Conservation (phyloP, 2,329 filamentous ascomycete species). For the Penicillium sp. region DNA sequence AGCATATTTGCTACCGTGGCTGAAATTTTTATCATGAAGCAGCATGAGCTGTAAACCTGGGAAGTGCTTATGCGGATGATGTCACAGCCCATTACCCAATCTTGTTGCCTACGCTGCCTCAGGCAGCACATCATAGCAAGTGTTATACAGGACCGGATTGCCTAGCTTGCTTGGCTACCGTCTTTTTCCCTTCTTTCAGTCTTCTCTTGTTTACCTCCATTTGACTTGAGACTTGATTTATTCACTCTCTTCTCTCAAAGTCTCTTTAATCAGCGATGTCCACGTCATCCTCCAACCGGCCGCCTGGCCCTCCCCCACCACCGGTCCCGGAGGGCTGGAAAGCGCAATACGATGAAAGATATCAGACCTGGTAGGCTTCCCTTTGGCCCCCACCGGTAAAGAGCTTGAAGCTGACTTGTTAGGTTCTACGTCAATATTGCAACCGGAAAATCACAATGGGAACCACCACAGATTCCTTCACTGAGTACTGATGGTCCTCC, state of each 20-base stretch:
- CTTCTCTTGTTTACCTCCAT: not conserved
- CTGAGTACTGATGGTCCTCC: slow-evolving; percentile 40
- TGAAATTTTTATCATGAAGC: too few relatives aligned
- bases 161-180: not conserved
- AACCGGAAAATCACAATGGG: slow-evolving; percentile 89
- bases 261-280: not conserved
- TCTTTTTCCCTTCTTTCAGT: not conserved
- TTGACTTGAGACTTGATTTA: not conserved
- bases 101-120: slow-evolving; percentile 5
- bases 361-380: slow-evolving; percentile 67
- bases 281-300: slow-evolving; percentile 40
- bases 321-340: slow-evolving; percentile 75
- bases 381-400: not conserved
- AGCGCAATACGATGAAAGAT: slow-evolving; percentile 79
- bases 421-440: slow-evolving; percentile 89
- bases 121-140: not conserved
- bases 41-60: too few relatives aligned
- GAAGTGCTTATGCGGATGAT: slow-evolving; percentile 2
- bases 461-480: slow-evolving; percentile 65
- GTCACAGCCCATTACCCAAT: slow-evolving; percentile 3
- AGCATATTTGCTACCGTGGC: too few relatives aligned
- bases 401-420: slow-evolving; percentile 4
- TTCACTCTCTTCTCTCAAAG: not conserved
- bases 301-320: slow-evolving; percentile 53
- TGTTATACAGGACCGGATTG: not conserved